These are phyloP conservation scores for Telfairia occidentalis DNA, from an alignment of 331 rosid species.

Conservation along the genomic window DNA sequence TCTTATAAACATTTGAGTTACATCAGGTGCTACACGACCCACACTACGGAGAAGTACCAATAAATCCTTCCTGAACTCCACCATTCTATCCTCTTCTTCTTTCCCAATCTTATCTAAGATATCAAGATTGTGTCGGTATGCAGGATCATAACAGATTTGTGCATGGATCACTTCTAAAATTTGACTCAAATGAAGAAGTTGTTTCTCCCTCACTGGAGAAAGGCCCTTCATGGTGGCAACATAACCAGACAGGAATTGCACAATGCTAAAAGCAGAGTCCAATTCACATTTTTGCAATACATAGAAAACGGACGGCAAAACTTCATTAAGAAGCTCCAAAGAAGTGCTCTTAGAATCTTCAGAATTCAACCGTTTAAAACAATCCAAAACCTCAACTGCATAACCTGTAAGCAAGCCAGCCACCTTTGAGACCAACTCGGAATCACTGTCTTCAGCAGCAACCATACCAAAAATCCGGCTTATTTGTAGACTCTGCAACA, in stretches of 20 bases:
- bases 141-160: conserved; percentile 60
- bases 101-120: conserved; percentile 69
- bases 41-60: conserved; percentile 74
- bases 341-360: conserved; percentile 62
- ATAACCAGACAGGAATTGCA: conserved; percentile 72
- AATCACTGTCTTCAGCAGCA: conserved; percentile 38
- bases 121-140: conserved; percentile 55
- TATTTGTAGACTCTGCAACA: conserved; percentile 73
- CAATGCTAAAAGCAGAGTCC: conserved; percentile 58
- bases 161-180: conserved; percentile 71
- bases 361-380: conserved; percentile 66
- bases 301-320: conserved; percentile 76
- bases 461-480: conserved; percentile 55
- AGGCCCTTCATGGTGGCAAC: conserved; percentile 63
- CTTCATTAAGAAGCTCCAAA: conserved; percentile 83
- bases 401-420: conserved; percentile 71
- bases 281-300: conserved; percentile 68
- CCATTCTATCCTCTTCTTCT: conserved; percentile 91
- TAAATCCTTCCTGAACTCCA: conserved; percentile 76
- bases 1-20: conserved; percentile 60
- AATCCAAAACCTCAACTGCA: conserved; percentile 71
- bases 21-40: conserved; percentile 83
- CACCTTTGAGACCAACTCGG: conserved; percentile 49
- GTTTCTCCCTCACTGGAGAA: conserved; percentile 56
- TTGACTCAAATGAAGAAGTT: conserved; percentile 61